Conservation (phyloP, 306 rosid species). For the Pachyrhizus erosus region DNA sequence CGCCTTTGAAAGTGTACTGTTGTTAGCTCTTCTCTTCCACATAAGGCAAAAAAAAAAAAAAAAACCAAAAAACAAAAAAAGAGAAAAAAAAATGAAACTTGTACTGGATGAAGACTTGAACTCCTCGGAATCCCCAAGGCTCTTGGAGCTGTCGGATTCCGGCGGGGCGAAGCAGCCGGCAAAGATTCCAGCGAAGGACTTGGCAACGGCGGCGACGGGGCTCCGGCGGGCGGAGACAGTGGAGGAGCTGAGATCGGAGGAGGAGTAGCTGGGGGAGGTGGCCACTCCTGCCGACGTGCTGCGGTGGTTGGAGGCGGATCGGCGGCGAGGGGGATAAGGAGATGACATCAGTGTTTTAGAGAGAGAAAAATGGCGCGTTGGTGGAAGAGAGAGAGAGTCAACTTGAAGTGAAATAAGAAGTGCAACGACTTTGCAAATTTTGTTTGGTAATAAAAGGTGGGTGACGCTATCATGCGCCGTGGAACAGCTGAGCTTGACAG, state of each 20-base stretch:
- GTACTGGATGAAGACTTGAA: conserved; percentile 63
- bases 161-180: conserved; percentile 79
- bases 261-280: conserved; percentile 50
- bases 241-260: conserved; percentile 49
- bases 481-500: background rate
- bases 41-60: too few relatives aligned
- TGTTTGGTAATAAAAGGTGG: conserved; percentile 9
- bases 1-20: too few relatives aligned
- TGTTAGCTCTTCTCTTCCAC: too few relatives aligned
- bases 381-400: conserved; percentile 25
- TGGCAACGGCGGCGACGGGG: conserved; percentile 59
- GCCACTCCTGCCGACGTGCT: conserved; percentile 29
- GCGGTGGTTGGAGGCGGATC: conserved; percentile 47
- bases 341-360: conserved; percentile 24
- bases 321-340: conserved; percentile 32
- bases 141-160: conserved; percentile 52
- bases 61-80: background rate
- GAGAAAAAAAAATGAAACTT: background rate
- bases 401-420: background rate
- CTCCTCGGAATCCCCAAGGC: conserved; percentile 54
- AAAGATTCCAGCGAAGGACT: conserved; percentile 66
- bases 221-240: conserved; percentile 35
- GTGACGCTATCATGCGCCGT: conserved; percentile 42
- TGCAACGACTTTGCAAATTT: conserved; percentile 22
- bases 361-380: conserved; percentile 46